Conservation (phyloP, 768 basidiomycete species). For the Paxillus ammoniavirescens region DNA sequence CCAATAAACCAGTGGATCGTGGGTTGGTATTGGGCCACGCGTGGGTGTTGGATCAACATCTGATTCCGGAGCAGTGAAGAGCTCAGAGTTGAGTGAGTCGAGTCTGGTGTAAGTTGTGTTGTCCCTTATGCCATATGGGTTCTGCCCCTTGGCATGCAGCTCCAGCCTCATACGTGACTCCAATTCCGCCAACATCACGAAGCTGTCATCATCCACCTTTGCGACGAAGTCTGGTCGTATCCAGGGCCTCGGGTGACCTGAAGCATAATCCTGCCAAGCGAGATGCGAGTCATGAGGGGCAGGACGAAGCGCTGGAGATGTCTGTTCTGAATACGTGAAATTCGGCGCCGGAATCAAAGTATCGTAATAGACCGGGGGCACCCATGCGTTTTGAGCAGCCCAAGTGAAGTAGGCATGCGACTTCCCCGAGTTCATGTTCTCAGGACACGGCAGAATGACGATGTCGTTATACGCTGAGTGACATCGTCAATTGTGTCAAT, state of each 20-base stretch:
- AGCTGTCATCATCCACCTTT: conserved; percentile 95
- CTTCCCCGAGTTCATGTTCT: conserved; percentile 98
- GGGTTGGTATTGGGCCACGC: conserved; percentile 12
- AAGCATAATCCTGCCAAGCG: conserved; percentile 50
- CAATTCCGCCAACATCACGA: conserved; percentile 92
- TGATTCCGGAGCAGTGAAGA: not conserved
- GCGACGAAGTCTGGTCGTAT: conserved; percentile 88
- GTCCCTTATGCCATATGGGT: conserved; percentile 19
- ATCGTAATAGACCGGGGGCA: conserved; percentile 70
- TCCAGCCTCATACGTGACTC: conserved; percentile 85
- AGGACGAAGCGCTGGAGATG: conserved; percentile 53
- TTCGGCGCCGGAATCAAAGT: conserved; percentile 40
- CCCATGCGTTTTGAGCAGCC: conserved; percentile 89
- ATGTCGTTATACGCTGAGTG: conserved; percentile 81
- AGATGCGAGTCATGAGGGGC: conserved; percentile 69
- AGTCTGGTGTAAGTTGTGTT: conserved; percentile 3
- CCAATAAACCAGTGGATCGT: conserved; percentile 82
- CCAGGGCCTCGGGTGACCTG: conserved; percentile 56
- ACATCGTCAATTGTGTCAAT: conserved; percentile 6
- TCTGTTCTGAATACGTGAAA: conserved; percentile 68
- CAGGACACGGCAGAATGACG: conserved; percentile 74
- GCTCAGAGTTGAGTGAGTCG: not conserved
- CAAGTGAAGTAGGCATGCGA: conserved; percentile 90
- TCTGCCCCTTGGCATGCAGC: conserved; percentile 47
- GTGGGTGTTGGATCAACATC: not conserved